Evolutionary conservation across 768 basidiomycete genomes (phyloP).

Genomic region (Phallus indusiatus): DNA sequence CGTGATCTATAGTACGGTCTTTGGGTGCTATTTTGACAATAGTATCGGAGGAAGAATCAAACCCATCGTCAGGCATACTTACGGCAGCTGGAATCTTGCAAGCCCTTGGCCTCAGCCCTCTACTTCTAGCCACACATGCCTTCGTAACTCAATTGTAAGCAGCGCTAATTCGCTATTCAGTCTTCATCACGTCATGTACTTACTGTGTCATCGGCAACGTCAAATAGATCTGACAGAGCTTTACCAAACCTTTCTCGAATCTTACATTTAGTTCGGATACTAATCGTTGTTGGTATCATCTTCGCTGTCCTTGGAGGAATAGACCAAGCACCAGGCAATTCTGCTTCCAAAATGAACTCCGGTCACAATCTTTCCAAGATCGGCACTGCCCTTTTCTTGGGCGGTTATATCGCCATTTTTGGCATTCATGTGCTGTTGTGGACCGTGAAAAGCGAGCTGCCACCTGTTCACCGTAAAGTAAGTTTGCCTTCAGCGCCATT

Average conservation of each 20-base stretch:
- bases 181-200: background rate
- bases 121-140: conserved; percentile 28
- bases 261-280: background rate
- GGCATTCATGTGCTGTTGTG: conserved; percentile 7
- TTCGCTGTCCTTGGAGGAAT: conserved; percentile 26
- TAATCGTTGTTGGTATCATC: conserved; percentile 20
- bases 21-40: conserved; percentile 48
- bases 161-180: background rate
- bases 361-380: conserved; percentile 23
- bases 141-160: conserved; percentile 28
- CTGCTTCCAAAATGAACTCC: conserved; percentile 12
- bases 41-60: conserved; percentile 32
- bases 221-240: background rate
- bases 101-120: conserved; percentile 30
- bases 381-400: conserved; percentile 26
- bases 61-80: conserved; percentile 28
- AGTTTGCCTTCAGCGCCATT: conserved; percentile 1
- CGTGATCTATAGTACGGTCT: conserved; percentile 37
- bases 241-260: background rate
- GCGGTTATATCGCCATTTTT: conserved; percentile 29
- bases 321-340: conserved; percentile 9
- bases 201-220: background rate
- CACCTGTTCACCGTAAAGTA: background rate
- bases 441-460: background rate
- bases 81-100: conserved; percentile 42